Evolutionary conservation across 2,329 filamentous ascomycete genomes (phyloP), one percentile per base, ranked within the genome.

Genomic region (Colletotrichum abscissum): DNA sequence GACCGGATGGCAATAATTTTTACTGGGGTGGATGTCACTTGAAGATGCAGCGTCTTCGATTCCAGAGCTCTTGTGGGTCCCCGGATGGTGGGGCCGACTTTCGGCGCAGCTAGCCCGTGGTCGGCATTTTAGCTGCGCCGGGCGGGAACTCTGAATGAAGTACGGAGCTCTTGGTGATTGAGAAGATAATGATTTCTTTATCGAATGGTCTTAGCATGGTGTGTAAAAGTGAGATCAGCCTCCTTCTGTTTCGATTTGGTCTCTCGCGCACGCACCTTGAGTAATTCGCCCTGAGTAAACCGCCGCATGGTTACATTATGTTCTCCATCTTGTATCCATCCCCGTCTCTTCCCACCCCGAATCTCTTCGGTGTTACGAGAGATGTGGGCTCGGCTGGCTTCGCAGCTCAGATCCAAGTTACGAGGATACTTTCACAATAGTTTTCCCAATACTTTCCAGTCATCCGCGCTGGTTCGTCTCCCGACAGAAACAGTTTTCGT

Each of bases 11-110:
- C 22, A 26, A 5, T 26, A 42, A 42, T 57, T 63, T 71, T 67
- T 52, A 9, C 42, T 22, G 42, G 19, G 42, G 35, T n/a, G 35
- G 60, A 67, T 71, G 68, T 49, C 68, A 71, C 56, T 62, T n/a
- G 14, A 9, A 67, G 38, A 59, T 59, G 68, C 63, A 71, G 68
- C 63, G 56, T 67, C 68, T 52, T 60, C 57, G 52, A 63, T 69
- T 46, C 54, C 54, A 64, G 54, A 69, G 69, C 69, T 72, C 54
- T 12, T 64, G 69, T 64, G 69, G 69, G 56, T 66, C 65, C 33
- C 42, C 65, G 33, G 54, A 26, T 66, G 38, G 54, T 42, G 69
- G 69, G 69, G 69, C 65, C 69, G 69, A 24, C 35, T 33, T 69
- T 69, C 65, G 69, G 69, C 65, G 30, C 58, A 33, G 69, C 28